Evolutionary conservation across 495 filamentous ascomycete genomes (phyloP).

Genomic region (Recurvomyces mirabilis): DNA sequence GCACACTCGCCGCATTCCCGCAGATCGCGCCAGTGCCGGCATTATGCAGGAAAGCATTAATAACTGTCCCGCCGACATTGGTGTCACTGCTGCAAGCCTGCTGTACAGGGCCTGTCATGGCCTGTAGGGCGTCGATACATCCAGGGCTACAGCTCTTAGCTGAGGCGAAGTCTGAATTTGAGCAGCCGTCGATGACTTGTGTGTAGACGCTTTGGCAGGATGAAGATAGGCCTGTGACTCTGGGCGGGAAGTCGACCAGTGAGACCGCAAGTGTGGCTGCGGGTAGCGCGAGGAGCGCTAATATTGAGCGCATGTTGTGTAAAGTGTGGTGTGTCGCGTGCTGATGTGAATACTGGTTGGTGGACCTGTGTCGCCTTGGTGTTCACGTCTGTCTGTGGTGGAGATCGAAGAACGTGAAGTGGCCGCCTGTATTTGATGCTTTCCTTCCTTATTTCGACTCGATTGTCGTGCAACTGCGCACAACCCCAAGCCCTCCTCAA

Average conservation of each 20-base stretch:
- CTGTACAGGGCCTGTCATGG: constrained; percentile 18
- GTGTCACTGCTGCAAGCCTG: constrained; percentile 19
- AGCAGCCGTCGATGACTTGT: constrained; percentile 24
- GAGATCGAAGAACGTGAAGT: too few species aligned
- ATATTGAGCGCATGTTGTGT: neutral
- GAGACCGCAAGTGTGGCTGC: constrained; percentile 12
- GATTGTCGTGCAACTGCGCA: too few species aligned
- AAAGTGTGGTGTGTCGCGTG: neutral
- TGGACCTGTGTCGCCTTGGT: too few species aligned
- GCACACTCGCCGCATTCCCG: constrained; percentile 5
- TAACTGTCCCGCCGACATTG: constrained; percentile 7
- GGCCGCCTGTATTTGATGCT: too few species aligned
- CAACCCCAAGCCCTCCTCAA: too few species aligned
- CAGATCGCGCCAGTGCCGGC: constrained; percentile 10
- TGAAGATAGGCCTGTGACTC: constrained; percentile 6
- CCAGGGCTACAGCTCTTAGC: constrained; percentile 21
- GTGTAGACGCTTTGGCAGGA: constrained; percentile 20
- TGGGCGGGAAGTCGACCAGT: constrained; percentile 20
- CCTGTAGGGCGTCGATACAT: constrained; percentile 27
- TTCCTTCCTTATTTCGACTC: too few species aligned
- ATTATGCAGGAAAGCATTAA: constrained; percentile 14
- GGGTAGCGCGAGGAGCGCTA: constrained; percentile 5
- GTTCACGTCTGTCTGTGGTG: too few species aligned
- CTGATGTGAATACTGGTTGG: too few species aligned
- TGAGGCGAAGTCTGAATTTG: constrained; percentile 24